Evolutionary conservation across 148 eudicot genomes (phyloP).

Genomic region (Silene latifolia): DNA sequence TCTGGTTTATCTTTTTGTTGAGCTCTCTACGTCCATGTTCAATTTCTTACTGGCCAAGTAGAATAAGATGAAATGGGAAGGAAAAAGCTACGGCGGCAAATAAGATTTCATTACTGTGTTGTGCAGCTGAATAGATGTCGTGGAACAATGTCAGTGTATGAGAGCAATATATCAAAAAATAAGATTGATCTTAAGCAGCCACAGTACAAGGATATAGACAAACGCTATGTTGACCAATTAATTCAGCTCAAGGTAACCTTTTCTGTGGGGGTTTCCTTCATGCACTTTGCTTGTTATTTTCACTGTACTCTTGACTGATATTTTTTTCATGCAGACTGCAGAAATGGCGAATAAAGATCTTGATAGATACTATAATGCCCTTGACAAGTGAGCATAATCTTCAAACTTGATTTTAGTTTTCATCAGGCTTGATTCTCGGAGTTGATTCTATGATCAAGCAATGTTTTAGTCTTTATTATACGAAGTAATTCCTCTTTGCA

Average conservation of each 20-base stretch:
- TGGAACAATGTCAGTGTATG: constrained; percentile 85
- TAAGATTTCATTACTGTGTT: neutral
- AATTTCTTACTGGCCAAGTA: neutral
- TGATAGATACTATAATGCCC: constrained; percentile 91
- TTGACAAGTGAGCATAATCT: constrained; percentile 77
- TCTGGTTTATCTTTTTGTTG: neutral
- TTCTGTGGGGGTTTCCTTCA: neutral
- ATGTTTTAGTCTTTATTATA: neutral
- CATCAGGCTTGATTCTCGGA: neutral
- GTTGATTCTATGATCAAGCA: neutral
- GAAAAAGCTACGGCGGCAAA: neutral
- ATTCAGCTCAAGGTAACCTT: constrained; percentile 83
- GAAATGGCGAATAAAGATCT: constrained; percentile 99
- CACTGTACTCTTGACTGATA: constrained; percentile 14
- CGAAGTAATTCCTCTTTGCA: neutral
- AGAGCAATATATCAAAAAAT: constrained; percentile 75
- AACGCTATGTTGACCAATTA: constrained; percentile 87
- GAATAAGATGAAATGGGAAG: neutral
- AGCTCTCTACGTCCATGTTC: neutral
- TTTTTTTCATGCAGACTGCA: constrained; percentile 58
- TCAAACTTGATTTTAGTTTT: neutral
- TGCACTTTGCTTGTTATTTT: neutral
- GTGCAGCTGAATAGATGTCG: constrained; percentile 67
- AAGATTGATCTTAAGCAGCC: constrained; percentile 88
- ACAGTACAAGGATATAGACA: constrained; percentile 94